phyloP scores from a whole-genome alignment of 257 asterid genomes.

The Verbena officinalis region DNA sequence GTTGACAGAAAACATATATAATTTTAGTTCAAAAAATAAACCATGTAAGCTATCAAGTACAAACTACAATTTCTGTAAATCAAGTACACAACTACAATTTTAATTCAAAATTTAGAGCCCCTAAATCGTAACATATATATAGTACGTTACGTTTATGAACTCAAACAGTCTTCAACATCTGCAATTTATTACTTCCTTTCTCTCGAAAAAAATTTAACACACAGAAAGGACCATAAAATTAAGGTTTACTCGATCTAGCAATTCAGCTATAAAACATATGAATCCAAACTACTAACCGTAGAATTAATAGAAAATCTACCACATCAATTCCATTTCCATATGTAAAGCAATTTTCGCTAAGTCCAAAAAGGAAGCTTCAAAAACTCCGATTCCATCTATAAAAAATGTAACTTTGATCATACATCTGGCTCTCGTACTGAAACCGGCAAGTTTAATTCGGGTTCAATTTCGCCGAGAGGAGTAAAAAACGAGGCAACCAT shows the following conservation, averaged over 20 bases:
- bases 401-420: conserved; percentile 31
- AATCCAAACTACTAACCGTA: neutral
- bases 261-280: neutral
- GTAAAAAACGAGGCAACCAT: conserved; percentile 65
- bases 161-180: neutral
- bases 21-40: too few relatives aligned
- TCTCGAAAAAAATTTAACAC: neutral
- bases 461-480: conserved; percentile 69
- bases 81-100: too few relatives aligned
- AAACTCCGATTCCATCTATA: neutral
- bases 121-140: neutral
- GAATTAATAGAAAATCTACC: neutral
- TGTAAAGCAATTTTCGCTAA: conserved; percentile 2
- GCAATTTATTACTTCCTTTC: neutral
- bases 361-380: conserved; percentile 23
- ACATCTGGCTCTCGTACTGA: conserved; percentile 85
- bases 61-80: too few relatives aligned
- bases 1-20: too few relatives aligned
- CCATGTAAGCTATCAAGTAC: too few relatives aligned
- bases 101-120: too few relatives aligned
- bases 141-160: neutral
- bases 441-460: conserved; percentile 78
- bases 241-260: neutral
- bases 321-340: neutral
- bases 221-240: neutral